phyloP scores from a whole-genome alignment of 805 yeast species.

The Cyberlindnera nakhonratchasimensis region DNA sequence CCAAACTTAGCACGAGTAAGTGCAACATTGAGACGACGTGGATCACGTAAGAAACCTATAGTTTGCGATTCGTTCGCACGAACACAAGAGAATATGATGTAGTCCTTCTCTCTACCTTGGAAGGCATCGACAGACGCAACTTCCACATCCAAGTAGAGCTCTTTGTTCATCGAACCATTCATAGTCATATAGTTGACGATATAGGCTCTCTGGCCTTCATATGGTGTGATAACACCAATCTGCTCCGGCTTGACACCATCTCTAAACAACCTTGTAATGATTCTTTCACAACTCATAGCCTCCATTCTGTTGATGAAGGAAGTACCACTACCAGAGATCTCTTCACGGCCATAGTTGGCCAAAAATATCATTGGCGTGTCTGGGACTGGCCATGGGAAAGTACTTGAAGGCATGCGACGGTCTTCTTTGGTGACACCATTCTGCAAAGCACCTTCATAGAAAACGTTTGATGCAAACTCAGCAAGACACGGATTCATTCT shows the following conservation, averaged over 20 bases:
- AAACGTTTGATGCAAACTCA: constrained; percentile 87
- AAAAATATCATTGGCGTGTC: constrained; percentile 94
- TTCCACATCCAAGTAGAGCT: constrained; percentile 68
- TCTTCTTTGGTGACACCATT: constrained; percentile 85
- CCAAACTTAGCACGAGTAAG: constrained; percentile 87
- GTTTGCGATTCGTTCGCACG: constrained; percentile 71
- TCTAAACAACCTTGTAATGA: constrained; percentile 65
- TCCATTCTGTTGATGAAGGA: constrained; percentile 83
- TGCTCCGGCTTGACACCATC: constrained; percentile 78
- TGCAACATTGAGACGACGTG: constrained; percentile 85
- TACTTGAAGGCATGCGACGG: constrained; percentile 49
- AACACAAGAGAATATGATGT: constrained; percentile 74
- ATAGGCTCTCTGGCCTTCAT: constrained; percentile 89
- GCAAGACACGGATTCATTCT: constrained; percentile 90
- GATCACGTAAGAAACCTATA: constrained; percentile 82
- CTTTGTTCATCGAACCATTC: constrained; percentile 65
- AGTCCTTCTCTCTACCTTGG: constrained; percentile 88
- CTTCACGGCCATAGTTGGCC: constrained; percentile 88
- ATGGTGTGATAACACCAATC: constrained; percentile 92
- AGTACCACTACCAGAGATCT: constrained; percentile 75
- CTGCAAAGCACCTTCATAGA: constrained; percentile 87
- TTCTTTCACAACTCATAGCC: constrained; percentile 82
- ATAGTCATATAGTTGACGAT: constrained; percentile 72
- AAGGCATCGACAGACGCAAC: constrained; percentile 95
- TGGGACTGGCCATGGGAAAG: constrained; percentile 89